These are phyloP conservation scores for Mytilinidion resinicola DNA, from an alignment of 495 filamentous ascomycete genomes.

Conservation along the genomic window DNA sequence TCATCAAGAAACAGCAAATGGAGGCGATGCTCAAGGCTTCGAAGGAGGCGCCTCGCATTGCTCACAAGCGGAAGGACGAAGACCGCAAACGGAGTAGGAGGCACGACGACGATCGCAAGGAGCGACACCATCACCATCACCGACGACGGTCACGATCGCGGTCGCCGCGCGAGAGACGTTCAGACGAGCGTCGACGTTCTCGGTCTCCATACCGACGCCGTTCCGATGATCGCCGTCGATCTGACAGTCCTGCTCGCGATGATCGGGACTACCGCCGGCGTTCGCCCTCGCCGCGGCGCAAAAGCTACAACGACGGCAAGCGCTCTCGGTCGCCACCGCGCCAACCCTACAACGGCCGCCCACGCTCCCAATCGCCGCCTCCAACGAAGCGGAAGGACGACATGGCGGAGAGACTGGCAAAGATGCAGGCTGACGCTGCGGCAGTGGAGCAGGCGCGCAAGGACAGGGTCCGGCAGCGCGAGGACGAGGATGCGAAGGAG, in stretches of 20 bases:
- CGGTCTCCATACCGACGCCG: background rate
- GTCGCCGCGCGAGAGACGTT: slow-evolving; percentile 28
- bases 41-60: slow-evolving; percentile 49
- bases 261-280: slow-evolving; percentile 1
- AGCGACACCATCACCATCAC: slow-evolving; percentile 8
- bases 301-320: slow-evolving; percentile 1
- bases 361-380: background rate
- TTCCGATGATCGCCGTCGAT: slow-evolving; percentile 7
- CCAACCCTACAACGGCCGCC: background rate
- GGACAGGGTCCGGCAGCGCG: slow-evolving; percentile 47
- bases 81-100: slow-evolving; percentile 29
- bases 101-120: slow-evolving; percentile 33
- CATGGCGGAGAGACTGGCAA: slow-evolving; percentile 64
- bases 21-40: slow-evolving; percentile 75
- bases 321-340: background rate
- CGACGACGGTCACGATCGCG: slow-evolving; percentile 25
- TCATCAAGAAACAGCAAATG: slow-evolving; percentile 89
- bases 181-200: slow-evolving; percentile 1
- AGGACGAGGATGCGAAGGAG: slow-evolving; percentile 57
- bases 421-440: slow-evolving; percentile 81
- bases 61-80: slow-evolving; percentile 32
- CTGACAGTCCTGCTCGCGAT: slow-evolving; percentile 8
- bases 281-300: slow-evolving; percentile 10
- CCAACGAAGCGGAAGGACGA: slow-evolving; percentile 24
- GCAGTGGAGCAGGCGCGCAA: slow-evolving; percentile 66